A percentile compares a stretch with the other conserved stretches of the same genome.
These are phyloP conservation scores for Vitis cinerea DNA, from an alignment of 164 flowering plant species.

Conservation along the genomic window DNA sequence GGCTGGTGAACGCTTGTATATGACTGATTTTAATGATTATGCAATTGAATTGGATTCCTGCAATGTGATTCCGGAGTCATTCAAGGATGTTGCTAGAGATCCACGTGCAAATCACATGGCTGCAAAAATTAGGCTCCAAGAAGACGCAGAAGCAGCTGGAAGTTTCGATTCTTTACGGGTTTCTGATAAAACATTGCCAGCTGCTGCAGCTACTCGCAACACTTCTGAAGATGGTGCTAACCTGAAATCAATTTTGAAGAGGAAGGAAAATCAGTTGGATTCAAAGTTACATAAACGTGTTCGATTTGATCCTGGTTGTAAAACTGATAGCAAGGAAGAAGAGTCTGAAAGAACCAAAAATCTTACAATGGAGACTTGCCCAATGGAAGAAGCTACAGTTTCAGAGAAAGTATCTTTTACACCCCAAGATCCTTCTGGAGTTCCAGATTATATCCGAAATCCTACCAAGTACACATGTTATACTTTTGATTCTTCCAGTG, in stretches of 20 bases:
- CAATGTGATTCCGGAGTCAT: slow-evolving; percentile 46
- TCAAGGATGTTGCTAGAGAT: slow-evolving; percentile 44
- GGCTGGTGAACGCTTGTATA: slow-evolving; percentile 55
- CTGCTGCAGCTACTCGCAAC: slow-evolving; percentile 8
- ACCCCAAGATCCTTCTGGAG: slow-evolving; percentile 27
- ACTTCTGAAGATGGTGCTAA: slow-evolving; percentile 27
- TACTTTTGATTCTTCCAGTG: slow-evolving; percentile 55
- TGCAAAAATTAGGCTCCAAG: slow-evolving; percentile 65
- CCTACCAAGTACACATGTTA: slow-evolving; percentile 76
- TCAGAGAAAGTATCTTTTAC: slow-evolving; percentile 9
- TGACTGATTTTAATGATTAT: slow-evolving; percentile 52
- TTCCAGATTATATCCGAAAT: slow-evolving; percentile 79
- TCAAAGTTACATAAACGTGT: slow-evolving; percentile 68
- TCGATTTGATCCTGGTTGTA: slow-evolving; percentile 53
- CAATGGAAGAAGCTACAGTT: slow-evolving; percentile 17
- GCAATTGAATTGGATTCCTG: slow-evolving; percentile 28
- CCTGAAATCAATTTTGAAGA: slow-evolving; percentile 74
- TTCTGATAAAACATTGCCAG: slow-evolving; percentile 19
- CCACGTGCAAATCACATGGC: slow-evolving; percentile 83
- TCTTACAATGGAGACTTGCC: slow-evolving; percentile 15
- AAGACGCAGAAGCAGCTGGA: slow-evolving; percentile 57
- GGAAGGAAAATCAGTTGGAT: slow-evolving; percentile 43
- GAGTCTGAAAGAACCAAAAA: slow-evolving; percentile 24
- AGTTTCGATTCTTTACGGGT: slow-evolving; percentile 28
- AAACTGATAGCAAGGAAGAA: slow-evolving; percentile 15